Base-by-base conservation (phyloP, 495 filamentous ascomycete species). In the Annulohypoxylon moriforme region DNA sequence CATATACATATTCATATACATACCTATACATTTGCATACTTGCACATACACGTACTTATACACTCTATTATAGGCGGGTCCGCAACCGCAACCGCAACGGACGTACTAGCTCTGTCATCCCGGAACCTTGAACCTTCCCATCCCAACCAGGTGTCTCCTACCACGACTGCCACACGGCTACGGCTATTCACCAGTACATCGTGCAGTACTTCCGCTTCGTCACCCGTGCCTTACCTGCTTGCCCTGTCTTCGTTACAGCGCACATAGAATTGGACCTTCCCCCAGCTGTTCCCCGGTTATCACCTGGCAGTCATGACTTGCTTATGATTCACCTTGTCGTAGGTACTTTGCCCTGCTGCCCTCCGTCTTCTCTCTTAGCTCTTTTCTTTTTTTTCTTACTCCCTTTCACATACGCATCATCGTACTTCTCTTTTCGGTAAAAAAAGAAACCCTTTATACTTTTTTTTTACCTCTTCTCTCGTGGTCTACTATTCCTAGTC, bases 311-410 rank as follows among this genome's bases (percentile, higher is more conserved):
- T 60, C 57, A 73, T 73, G 71, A 73, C 71, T 49, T 66, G 66
- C 36, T 73, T 69, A 69, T 73, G 71, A 73, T 73, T 73, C 66
- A 69, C 71, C 50, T 66, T 67, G 53, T 34, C 55, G 71, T 73
- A 73, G 62, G 66, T 73, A 44, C 22, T 10, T 55, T 20, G 40
- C 16, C 40, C 40, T 42, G 38, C 38, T 42, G 2, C 11, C 13
- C 59, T 40, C 58, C 33, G 31, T 42, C 52, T 38, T 49, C 53
- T 64, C 67, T 58, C 57, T n/a, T 40, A 14, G 36, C 36, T 40
- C 36, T 40, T 40, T 40, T 40, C 59, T 40, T 42, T 65, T 58
- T 55, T 57, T 33, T 52, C 38, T 13, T 55, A 9, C 20, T 55
- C 16, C 16, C 50, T 55, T 22, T 55, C 47, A 52, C 55, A 36